These are phyloP conservation scores for Coniochaeta hoffmannii DNA, from an alignment of 2,329 filamentous ascomycete species.

Conservation along the genomic window DNA sequence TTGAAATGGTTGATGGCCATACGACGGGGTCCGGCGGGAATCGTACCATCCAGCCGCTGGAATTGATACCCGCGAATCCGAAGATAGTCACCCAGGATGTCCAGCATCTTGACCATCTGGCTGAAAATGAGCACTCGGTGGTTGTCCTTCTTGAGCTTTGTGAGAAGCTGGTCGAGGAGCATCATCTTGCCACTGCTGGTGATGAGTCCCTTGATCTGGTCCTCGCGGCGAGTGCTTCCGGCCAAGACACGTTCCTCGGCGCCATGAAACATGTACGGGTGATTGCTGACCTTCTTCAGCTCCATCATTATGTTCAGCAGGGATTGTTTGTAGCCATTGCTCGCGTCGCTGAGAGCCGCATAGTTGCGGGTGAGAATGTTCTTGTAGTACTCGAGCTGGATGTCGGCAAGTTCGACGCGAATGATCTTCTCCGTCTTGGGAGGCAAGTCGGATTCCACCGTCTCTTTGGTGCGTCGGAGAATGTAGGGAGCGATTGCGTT, in stretches of 20 bases:
- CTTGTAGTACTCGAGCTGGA: constrained; percentile 97
- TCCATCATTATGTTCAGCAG: constrained; percentile 99
- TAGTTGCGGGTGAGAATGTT: constrained; percentile 98
- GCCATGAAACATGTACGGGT: constrained; percentile 95
- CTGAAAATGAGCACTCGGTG: constrained; percentile 98
- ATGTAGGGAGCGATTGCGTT: constrained; percentile 88
- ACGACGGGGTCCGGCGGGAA: constrained; percentile 77
- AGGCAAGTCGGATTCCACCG: constrained; percentile 91
- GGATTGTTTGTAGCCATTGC: constrained; percentile 87
- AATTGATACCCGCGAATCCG: constrained; percentile 90
- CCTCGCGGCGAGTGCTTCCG: constrained; percentile 75
- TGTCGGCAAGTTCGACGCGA: constrained; percentile 90
- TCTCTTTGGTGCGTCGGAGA: constrained; percentile 91
- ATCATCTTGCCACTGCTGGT: constrained; percentile 99
- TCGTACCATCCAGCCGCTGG: constrained; percentile 91
- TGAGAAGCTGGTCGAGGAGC: constrained; percentile 89
- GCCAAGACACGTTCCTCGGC: constrained; percentile 84
- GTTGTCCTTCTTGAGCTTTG: constrained; percentile 86
- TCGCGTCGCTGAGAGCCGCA: constrained; percentile 82
- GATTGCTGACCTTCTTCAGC: constrained; percentile 97
- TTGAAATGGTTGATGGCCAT: constrained; percentile 99
- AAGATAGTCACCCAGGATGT: constrained; percentile 91
- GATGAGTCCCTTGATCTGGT: constrained; percentile 86
- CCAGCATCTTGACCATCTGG: constrained; percentile 98
- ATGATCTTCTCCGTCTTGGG: constrained; percentile 99